Percentiles rank a stretch among this genome's conserved stretches.
phyloP scores from a whole-genome alignment of 768 basidiomycete genomes.

The Naganishia friedmannii region DNA sequence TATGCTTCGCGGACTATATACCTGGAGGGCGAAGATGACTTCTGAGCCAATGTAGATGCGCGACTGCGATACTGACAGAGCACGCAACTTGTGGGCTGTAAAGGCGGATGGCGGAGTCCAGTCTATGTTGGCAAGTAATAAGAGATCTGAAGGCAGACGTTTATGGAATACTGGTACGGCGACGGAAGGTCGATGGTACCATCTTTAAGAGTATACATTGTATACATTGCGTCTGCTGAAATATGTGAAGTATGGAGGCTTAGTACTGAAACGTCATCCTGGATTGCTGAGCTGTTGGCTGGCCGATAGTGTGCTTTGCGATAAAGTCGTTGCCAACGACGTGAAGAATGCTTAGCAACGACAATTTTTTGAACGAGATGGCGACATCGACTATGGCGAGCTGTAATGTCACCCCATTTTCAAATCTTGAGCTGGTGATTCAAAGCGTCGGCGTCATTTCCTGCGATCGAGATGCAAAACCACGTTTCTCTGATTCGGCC shows the following conservation, averaged over 20 bases:
- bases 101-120: too few species aligned
- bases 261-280: background rate
- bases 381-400: conserved; percentile 21
- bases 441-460: background rate
- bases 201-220: conserved; percentile 9
- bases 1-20: background rate
- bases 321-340: conserved; percentile 11
- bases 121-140: too few species aligned
- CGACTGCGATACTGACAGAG: background rate
- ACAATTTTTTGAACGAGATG: conserved; percentile 11
- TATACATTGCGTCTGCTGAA: conserved; percentile 7
- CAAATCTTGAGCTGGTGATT: conserved; percentile 1
- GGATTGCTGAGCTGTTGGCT: background rate
- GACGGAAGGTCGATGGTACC: conserved; percentile 2
- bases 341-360: conserved; percentile 3
- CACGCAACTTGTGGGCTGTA: background rate
- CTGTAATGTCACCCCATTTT: background rate
- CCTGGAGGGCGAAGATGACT: background rate
- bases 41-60: background rate
- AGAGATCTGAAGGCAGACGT: background rate
- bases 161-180: background rate
- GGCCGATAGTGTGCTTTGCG: conserved; percentile 7
- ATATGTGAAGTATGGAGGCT: background rate
- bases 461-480: background rate
- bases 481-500: conserved; percentile 17